Percentiles rank a stretch among this genome's conserved stretches.
These are phyloP conservation scores for Penicillium concentricum DNA, from an alignment of 2,329 filamentous ascomycete species.

Conservation along the genomic window DNA sequence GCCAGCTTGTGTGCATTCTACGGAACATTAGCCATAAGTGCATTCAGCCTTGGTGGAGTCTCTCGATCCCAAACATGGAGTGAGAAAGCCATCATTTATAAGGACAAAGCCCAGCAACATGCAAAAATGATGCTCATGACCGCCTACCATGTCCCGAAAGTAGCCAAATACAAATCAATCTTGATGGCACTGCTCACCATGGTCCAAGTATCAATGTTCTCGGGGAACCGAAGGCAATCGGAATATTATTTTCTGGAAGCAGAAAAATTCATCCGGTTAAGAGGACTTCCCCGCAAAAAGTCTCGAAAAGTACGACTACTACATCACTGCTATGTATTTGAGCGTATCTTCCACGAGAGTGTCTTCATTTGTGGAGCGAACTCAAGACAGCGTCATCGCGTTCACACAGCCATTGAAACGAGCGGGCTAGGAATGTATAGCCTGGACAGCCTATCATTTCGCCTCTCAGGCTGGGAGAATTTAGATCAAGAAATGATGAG, in stretches of 20 bases:
- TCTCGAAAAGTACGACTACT: constrained; percentile 46
- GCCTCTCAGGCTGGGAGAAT: constrained; percentile 30
- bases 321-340: constrained; percentile 50
- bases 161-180: constrained; percentile 46
- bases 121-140: constrained; percentile 36
- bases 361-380: constrained; percentile 20
- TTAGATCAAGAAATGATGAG: constrained; percentile 33
- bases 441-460: constrained; percentile 30
- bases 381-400: constrained; percentile 13
- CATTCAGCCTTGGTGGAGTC: constrained; percentile 40
- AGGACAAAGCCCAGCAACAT: constrained; percentile 33
- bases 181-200: constrained; percentile 48
- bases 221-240: constrained; percentile 34
- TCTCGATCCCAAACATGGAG: constrained; percentile 34
- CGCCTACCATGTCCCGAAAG: constrained; percentile 35
- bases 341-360: constrained; percentile 50
- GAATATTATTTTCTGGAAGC: constrained; percentile 45
- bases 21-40: constrained; percentile 44
- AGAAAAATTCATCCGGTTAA: constrained; percentile 45
- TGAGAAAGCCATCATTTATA: constrained; percentile 32
- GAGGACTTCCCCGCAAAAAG: constrained; percentile 40
- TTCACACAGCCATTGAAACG: constrained; percentile 32
- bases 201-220: constrained; percentile 38
- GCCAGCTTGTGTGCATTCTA: constrained; percentile 43
- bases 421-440: constrained; percentile 22